A percentile compares a stretch with the other conserved stretches of the same genome.
phyloP scores from a whole-genome alignment of 177 flowering plant species.

The Vitis hybrid region DNA sequence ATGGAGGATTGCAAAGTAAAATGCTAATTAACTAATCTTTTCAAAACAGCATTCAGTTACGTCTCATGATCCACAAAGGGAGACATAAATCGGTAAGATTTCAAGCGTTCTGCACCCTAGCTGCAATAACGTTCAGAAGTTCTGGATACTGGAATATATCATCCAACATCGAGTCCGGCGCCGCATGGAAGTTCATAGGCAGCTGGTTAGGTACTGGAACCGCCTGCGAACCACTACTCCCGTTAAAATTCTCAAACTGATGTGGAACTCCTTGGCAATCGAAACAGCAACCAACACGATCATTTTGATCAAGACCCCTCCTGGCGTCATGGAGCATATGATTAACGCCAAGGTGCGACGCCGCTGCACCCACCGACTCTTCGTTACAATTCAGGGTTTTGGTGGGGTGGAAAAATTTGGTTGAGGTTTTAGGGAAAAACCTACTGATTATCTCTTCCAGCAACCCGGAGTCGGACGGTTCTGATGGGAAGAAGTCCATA shows the following conservation, averaged over 20 bases:
- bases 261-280: constrained; percentile 10
- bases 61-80: not conserved
- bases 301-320: constrained; percentile 10
- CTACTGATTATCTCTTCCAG: constrained; percentile 65
- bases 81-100: not conserved
- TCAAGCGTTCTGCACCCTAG: constrained; percentile 47
- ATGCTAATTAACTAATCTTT: too few species aligned
- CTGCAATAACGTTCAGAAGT: constrained; percentile 31
- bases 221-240: not conserved
- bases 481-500: constrained; percentile 47
- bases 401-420: not conserved
- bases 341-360: not conserved
- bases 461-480: constrained; percentile 60
- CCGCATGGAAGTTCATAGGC: constrained; percentile 12
- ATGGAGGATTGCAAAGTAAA: too few species aligned
- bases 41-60: not conserved
- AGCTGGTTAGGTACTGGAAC: not conserved
- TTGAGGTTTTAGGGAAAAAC: constrained; percentile 42
- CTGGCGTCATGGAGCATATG: not conserved
- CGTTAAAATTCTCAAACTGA: not conserved
- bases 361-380: not conserved
- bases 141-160: constrained; percentile 54
- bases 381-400: not conserved
- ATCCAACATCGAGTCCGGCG: constrained; percentile 27
- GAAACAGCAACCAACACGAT: constrained; percentile 17